These are phyloP conservation scores for Ascochyta pisi DNA, from an alignment of 2,329 filamentous ascomycete genomes.

Conservation along the genomic window DNA sequence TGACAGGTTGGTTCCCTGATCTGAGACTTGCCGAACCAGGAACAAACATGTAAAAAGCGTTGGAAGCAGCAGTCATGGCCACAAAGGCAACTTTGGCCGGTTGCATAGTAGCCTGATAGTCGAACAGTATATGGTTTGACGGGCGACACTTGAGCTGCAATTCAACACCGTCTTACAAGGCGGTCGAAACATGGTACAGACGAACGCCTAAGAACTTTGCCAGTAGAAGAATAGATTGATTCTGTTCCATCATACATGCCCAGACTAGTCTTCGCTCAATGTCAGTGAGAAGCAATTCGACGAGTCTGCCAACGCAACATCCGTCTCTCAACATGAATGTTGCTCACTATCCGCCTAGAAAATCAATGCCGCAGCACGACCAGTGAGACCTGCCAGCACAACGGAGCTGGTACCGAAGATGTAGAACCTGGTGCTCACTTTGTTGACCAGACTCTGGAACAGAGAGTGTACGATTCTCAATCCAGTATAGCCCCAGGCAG, in stretches of 20 bases:
- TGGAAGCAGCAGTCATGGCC: no score
- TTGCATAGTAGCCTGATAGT: no score
- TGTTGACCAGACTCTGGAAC: constrained; percentile 19
- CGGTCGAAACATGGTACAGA: not conserved
- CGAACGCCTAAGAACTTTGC: not conserved
- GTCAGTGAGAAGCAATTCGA: not conserved
- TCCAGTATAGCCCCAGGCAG: constrained; percentile 17
- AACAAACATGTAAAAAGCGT: no score
- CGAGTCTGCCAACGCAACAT: no score
- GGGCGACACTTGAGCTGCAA: no score
- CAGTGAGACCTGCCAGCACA: constrained; percentile 13
- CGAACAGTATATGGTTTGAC: no score
- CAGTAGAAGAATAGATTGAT: not conserved
- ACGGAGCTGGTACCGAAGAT: constrained; percentile 13
- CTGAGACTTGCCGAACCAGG: no score
- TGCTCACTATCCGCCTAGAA: not conserved
- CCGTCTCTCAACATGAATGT: no score
- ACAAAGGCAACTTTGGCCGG: no score
- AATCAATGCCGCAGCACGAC: constrained; percentile 11
- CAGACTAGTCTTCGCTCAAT: not conserved
- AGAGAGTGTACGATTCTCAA: constrained; percentile 14
- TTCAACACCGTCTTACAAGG: not conserved
- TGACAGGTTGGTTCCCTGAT: no score
- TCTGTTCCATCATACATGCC: not conserved
- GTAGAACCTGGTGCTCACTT: constrained; percentile 12